phyloP scores from a whole-genome alignment of 164 flowering plant species.

The Aristolochia fimbriata region DNA sequence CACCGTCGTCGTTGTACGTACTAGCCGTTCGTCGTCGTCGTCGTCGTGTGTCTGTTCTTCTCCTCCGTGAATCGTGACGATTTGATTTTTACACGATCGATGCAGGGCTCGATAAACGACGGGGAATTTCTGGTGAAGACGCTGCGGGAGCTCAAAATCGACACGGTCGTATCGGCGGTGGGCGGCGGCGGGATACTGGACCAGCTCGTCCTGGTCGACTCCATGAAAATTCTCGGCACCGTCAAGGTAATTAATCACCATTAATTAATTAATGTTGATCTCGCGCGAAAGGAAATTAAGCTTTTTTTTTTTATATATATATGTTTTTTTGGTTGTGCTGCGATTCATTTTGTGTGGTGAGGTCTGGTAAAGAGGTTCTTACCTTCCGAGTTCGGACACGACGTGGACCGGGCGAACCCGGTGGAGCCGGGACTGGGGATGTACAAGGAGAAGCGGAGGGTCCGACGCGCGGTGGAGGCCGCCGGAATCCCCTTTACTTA shows the following conservation, averaged over 20 bases:
- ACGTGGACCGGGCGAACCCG: constrained; percentile 56
- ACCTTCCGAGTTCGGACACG: constrained; percentile 80
- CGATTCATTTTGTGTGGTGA: too few species aligned
- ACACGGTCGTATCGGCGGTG: constrained; percentile 54
- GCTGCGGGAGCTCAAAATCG: constrained; percentile 35
- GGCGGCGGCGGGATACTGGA: constrained; percentile 39
- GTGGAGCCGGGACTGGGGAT: constrained; percentile 58
- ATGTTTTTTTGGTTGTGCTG: too few species aligned
- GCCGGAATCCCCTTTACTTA: constrained; percentile 45
- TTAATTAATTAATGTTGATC: too few species aligned
- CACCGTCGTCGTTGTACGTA: constrained; percentile 24
- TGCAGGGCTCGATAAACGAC: constrained; percentile 41
- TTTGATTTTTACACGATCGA: too few species aligned
- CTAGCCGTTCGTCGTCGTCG: too few species aligned
- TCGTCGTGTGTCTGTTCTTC: too few species aligned
- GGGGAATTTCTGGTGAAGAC: constrained; percentile 32
- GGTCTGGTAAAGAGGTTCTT: constrained; percentile 41
- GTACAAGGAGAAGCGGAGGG: constrained; percentile 47
- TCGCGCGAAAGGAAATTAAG: too few species aligned
- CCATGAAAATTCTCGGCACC: constrained; percentile 44
- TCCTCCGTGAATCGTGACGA: too few species aligned
- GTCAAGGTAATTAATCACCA: constrained; percentile 66
- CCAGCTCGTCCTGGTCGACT: constrained; percentile 35
- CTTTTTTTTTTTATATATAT: too few species aligned
- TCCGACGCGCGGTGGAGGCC: constrained; percentile 37